These are phyloP conservation scores for Arachnopeziza araneosa DNA, from an alignment of 2,329 filamentous ascomycete genomes.

Conservation along the genomic window DNA sequence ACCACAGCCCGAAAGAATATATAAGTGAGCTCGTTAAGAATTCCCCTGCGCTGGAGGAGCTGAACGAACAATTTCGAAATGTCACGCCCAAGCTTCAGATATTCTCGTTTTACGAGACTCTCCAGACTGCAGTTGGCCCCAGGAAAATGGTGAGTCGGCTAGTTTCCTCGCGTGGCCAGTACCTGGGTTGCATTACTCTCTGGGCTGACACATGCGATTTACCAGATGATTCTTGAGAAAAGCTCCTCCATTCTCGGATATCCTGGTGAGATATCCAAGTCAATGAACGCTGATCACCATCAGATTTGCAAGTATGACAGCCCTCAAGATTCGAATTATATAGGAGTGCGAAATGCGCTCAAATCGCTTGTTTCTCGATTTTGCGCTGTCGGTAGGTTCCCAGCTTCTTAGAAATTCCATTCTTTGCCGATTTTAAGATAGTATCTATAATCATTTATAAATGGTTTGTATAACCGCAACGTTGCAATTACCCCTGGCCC, in stretches of 20 bases:
- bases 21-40: conserved; percentile 27
- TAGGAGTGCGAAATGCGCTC: conserved; percentile 14
- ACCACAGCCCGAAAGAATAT: conserved; percentile 16
- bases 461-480: no score
- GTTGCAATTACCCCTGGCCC: no score
- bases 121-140: conserved; percentile 18
- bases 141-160: no score
- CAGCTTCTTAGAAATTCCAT: no score
- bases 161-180: no score
- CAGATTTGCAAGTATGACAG: conserved; percentile 29
- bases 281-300: conserved; percentile 30
- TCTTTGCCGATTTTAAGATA: background rate
- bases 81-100: conserved; percentile 27
- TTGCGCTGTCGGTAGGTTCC: no score
- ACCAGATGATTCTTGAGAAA: conserved; percentile 25
- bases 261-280: conserved; percentile 18
- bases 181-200: no score
- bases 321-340: conserved; percentile 22
- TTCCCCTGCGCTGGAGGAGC: conserved; percentile 28
- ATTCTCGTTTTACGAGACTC: conserved; percentile 42
- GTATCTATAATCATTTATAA: no score
- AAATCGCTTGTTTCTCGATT: background rate
- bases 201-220: no score
- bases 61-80: conserved; percentile 33
- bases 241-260: conserved; percentile 27